phyloP scores from a whole-genome alignment of 805 yeast genomes.

The Metschnikowia cubensis region DNA sequence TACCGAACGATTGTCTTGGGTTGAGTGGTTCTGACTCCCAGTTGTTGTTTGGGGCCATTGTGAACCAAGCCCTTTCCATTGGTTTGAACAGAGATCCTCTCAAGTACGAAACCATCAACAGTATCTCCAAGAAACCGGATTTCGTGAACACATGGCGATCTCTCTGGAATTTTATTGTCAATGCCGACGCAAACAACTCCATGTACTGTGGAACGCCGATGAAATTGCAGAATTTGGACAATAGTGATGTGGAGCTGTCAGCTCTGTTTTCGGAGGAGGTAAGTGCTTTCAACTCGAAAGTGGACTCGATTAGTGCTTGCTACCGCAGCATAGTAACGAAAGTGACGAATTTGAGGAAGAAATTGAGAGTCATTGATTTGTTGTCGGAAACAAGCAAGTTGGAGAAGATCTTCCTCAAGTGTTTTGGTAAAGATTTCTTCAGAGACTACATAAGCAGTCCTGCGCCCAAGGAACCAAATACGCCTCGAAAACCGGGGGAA shows the following conservation, averaged over 20 bases:
- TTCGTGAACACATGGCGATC: conserved; percentile 33
- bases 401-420: conserved; percentile 32
- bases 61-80: conserved; percentile 37
- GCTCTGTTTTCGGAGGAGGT: conserved; percentile 3
- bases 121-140: conserved; percentile 25
- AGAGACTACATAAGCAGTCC: conserved; percentile 35
- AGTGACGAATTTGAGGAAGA: conserved; percentile 24
- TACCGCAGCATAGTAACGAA: conserved; percentile 29
- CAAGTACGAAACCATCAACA: conserved; percentile 25
- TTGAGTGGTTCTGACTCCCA: conserved; percentile 38
- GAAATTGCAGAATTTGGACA: conserved; percentile 24
- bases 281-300: conserved; percentile 10
- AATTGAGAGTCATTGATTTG: conserved; percentile 35
- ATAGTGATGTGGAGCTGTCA: conserved; percentile 29
- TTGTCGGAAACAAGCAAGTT: conserved; percentile 33
- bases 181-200: conserved; percentile 29
- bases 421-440: conserved; percentile 42
- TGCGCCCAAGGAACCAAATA: conserved; percentile 18
- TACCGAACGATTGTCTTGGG: conserved; percentile 43
- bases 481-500: conserved; percentile 4
- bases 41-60: conserved; percentile 33
- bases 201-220: conserved; percentile 32
- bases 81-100: conserved; percentile 41
- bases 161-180: conserved; percentile 32
- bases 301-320: conserved; percentile 19